phyloP scores from a whole-genome alignment of 2,329 filamentous ascomycete species.

The Epicoccum sorghinum region DNA sequence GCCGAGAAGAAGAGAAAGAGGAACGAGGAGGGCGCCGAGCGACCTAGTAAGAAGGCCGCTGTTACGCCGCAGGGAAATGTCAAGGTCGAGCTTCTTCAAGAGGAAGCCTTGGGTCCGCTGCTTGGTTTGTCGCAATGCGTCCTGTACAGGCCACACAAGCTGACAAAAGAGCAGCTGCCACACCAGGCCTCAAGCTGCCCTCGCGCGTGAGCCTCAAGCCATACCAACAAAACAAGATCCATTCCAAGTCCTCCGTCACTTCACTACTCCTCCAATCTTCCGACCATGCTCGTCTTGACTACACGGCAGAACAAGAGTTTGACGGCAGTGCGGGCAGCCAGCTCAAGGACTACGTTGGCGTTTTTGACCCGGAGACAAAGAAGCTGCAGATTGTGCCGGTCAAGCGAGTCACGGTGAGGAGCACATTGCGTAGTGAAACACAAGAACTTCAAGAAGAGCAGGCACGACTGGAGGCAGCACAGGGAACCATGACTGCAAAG shows the following conservation, averaged over 20 bases:
- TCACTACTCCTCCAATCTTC: slow-evolving; percentile 67
- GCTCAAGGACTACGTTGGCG: slow-evolving; percentile 65
- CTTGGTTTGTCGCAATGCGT: slow-evolving; percentile 49
- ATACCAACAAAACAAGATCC: slow-evolving; percentile 50
- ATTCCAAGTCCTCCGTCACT: slow-evolving; percentile 35
- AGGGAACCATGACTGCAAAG: slow-evolving; percentile 59
- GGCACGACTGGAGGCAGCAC: slow-evolving; percentile 33
- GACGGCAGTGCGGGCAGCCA: slow-evolving; percentile 55
- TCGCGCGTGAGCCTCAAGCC: slow-evolving; percentile 55
- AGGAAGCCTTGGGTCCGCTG: slow-evolving; percentile 56
- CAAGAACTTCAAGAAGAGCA: slow-evolving; percentile 48
- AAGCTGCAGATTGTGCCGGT: slow-evolving; percentile 60
- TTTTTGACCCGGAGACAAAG: slow-evolving; percentile 62
- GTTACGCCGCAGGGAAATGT: slow-evolving; percentile 48
- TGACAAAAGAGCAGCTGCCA: slow-evolving; percentile 40
- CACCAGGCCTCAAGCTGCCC: slow-evolving; percentile 52
- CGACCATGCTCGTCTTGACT: slow-evolving; percentile 65
- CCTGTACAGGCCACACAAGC: neutral
- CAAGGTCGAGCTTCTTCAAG: slow-evolving; percentile 53
- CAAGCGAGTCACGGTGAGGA: slow-evolving; percentile 62
- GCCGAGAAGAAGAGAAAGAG: slow-evolving; percentile 50
- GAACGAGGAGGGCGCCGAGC: slow-evolving; percentile 34
- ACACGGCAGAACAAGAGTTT: slow-evolving; percentile 59
- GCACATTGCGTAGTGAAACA: slow-evolving; percentile 53
- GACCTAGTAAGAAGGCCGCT: slow-evolving; percentile 54